phyloP scores from a whole-genome alignment of 2,329 filamentous ascomycete species.

The Paracoccidioides lutzii region DNA sequence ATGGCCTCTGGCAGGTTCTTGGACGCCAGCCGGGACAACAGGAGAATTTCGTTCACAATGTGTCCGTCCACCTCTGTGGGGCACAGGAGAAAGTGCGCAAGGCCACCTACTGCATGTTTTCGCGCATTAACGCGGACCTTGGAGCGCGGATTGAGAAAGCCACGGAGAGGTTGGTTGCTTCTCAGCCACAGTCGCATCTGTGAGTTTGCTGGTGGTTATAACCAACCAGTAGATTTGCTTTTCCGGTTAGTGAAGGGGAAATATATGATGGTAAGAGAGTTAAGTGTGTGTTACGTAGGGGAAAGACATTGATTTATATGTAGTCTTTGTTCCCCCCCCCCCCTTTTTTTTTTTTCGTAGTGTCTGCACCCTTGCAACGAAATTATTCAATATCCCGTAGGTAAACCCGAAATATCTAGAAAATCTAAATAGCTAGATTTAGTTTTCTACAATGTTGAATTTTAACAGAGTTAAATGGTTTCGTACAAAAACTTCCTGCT shows the following conservation, averaged over 20 bases:
- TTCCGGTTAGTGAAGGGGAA: background rate
- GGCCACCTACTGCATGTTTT: slow-evolving; percentile 50
- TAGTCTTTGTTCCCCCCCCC: no score
- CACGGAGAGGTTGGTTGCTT: slow-evolving; percentile 32
- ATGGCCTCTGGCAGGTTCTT: slow-evolving; percentile 32
- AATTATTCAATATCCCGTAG: no score
- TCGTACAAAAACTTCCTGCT: no score
- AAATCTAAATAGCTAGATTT: no score
- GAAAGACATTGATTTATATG: no score
- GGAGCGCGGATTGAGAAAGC: slow-evolving; percentile 40
- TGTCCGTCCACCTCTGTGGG: slow-evolving; percentile 43
- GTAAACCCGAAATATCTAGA: no score
- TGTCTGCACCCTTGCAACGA: no score
- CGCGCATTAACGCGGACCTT: slow-evolving; percentile 41
- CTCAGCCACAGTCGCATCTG: slow-evolving; percentile 6
- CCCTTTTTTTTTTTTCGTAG: no score
- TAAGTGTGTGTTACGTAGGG: no score
- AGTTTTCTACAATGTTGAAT: no score
- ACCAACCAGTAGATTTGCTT: no score
- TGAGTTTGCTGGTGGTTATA: background rate
- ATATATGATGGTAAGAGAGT: background rate
- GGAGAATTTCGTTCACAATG: slow-evolving; percentile 48
- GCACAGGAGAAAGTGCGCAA: slow-evolving; percentile 44
- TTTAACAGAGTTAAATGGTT: no score
- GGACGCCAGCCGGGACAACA: slow-evolving; percentile 42